Evolutionary conservation across 306 rosid species (phyloP).

Genomic region (Vachellia pachyceras): DNA sequence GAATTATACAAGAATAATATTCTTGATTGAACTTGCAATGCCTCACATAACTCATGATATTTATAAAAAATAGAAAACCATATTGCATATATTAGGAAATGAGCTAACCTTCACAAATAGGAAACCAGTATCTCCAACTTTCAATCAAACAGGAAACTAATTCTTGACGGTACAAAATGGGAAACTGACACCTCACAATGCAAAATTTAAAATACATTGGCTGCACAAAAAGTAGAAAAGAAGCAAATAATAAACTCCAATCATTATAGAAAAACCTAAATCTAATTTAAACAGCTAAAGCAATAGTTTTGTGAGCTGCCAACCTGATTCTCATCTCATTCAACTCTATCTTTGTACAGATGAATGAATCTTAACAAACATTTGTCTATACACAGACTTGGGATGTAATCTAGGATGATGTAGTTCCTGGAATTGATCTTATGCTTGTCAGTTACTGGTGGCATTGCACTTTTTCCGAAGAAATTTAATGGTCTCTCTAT

Average conservation of each 20-base stretch:
- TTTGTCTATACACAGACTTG: neutral
- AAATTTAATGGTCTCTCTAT: conserved; percentile 14
- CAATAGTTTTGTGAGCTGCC: no score
- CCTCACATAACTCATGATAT: neutral
- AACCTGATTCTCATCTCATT: no score
- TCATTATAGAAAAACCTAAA: no score
- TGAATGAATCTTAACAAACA: neutral
- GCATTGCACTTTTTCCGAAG: neutral
- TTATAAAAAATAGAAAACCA: no score
- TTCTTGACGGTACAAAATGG: no score
- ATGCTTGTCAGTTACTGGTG: conserved; percentile 9
- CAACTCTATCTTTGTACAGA: neutral
- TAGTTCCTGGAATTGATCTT: conserved; percentile 10
- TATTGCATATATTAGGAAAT: neutral
- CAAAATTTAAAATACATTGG: neutral
- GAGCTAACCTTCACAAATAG: neutral
- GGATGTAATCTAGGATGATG: neutral
- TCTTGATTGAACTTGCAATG: neutral
- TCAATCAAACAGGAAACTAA: no score
- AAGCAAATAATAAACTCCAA: neutral
- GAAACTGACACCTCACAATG: neutral
- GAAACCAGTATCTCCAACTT: neutral
- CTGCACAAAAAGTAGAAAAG: neutral
- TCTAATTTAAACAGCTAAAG: no score
- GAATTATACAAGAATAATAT: neutral